Percentiles rank a stretch among this genome's conserved stretches.
Evolutionary conservation across 371 early-diverging fungal species (phyloP).

Genomic region (Smittium mucronatum): DNA sequence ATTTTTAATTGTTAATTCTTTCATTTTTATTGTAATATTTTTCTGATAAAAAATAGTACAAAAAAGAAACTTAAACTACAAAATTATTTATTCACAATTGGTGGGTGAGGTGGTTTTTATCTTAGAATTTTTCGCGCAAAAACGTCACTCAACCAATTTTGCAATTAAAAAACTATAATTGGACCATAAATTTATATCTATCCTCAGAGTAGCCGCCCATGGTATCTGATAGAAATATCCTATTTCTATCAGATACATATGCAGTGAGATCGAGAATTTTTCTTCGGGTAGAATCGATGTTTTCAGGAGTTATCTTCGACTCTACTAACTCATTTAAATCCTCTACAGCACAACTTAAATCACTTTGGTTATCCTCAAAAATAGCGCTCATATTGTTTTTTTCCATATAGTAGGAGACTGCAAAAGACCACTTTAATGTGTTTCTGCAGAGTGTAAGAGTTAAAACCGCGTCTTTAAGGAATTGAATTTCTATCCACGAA

Average conservation of each 20-base stretch:
- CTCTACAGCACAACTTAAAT: slow-evolving; percentile 90
- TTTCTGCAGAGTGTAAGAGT: slow-evolving; percentile 71
- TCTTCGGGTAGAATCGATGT: slow-evolving; percentile 44
- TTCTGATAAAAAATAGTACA: background rate
- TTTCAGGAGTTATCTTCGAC: slow-evolving; percentile 56
- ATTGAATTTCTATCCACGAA: slow-evolving; percentile 98
- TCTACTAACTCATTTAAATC: slow-evolving; percentile 77
- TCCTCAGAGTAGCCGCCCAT: slow-evolving; percentile 27
- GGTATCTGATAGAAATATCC: slow-evolving; percentile 29
- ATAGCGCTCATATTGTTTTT: slow-evolving; percentile 74
- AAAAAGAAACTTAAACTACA: background rate
- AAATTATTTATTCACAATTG: too few species aligned
- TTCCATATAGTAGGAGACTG: slow-evolving; percentile 86
- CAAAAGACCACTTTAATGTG: slow-evolving; percentile 93
- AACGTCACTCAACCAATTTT: too few species aligned
- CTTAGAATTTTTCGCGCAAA: too few species aligned
- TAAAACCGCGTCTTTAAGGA: slow-evolving; percentile 82
- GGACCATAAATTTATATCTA: slow-evolving; percentile 25
- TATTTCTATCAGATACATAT: slow-evolving; percentile 30
- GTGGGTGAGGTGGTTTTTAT: too few species aligned
- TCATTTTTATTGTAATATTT: background rate
- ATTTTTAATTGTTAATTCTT: slow-evolving; percentile 35
- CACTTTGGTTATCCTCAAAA: slow-evolving; percentile 93
- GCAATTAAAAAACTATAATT: too few species aligned
- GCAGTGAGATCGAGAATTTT: slow-evolving; percentile 31